Evolutionary conservation across 495 filamentous ascomycete genomes (phyloP), one percentile per base, ranked within the genome.

Genomic region (Trichoderma virens): DNA sequence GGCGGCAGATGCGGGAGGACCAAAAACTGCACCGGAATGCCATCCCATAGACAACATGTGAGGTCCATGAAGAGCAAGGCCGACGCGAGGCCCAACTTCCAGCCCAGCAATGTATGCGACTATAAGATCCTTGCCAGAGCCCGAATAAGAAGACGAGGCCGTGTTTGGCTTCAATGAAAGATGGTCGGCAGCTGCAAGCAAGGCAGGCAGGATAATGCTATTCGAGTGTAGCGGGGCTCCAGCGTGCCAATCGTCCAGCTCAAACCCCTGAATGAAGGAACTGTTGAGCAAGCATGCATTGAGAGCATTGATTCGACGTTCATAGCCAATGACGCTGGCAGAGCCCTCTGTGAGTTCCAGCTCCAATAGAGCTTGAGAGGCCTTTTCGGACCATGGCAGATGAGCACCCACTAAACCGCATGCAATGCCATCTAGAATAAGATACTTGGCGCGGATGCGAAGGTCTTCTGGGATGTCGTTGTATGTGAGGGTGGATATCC

Each of bases 11-110:
- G 77, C 76, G 3, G 78, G 64, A 27, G 72, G 71, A 2, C 80
- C 78, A 61, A 81, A 82, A 5, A 80, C 69, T 27, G 78, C 68
- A 1, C 80, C 79, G 3, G 71, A 77, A 64, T 82, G 77, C 78
- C 77, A 82, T 31, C 79, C 76, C 23, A 65, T 70, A 2, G 69
- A 67, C 5, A 81, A 71, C 32, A 80, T 69, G 59, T 82, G 68
- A 9, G 62, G 45, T 1, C 76, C 78, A 54, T 77, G 65, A 4
- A 83, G 68, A 18, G 66, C 78, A 18, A 69, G 66, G 8, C 79
- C 79, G n/a, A 73, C 70, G 16, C 79, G 70, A 7, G 79, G 76
- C 5, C 75, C 76, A 13, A 71, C 67, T 63, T 81, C 76, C 41
- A 72, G 77, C 0, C 78, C 79, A 5, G 70, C 69, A 45, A 80